Evolutionary conservation across 306 rosid species (phyloP), one percentile per base, ranked within the genome.

Genomic region (Sphenostylis stenocarpa): DNA sequence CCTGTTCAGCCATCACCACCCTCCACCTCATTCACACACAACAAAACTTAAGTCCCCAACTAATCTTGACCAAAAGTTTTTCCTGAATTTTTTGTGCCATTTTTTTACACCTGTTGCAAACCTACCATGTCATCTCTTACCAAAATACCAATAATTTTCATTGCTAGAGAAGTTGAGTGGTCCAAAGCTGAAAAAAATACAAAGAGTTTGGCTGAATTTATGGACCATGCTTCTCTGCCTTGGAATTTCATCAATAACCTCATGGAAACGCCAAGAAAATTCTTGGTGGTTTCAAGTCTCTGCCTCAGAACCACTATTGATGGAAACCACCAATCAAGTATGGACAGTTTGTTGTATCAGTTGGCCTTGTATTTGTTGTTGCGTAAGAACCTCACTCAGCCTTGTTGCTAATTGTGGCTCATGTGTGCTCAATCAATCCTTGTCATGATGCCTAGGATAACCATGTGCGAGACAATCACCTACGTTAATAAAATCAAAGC

Each of bases 91-190:
- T 52, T 31, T 19, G 17, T 62, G 57, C 52, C 65, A 60, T 64
- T 20, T 10, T 34, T 48, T 51, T 47, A 41, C 28, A 34, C 39
- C 23, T 63, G 75, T 63, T 55, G 26, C 58, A 65, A 12, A 84
- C 81, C 86, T 28, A 83, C 76, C 69, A 52, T 41, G 29, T 45
- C 36, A 70, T 41, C 48, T 55, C 76, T 81, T 57, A 81, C 83
- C 80, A 70, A 39, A 70, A 48, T 67, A 21, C 77, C 67, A 29
- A 61, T 81, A n/a, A 84, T 75, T 76, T 76, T 38, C 67, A 81
- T 81, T 73, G 31, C 0, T 12, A 60, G 51, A 72, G 79, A 89
- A 83, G 85, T 47, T 56, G 55, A 23, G 15, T 36, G 76, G 83
- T 57, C 70, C 64, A 55, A 49, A 66, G 75, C 43, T 65, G 75